Base-by-base conservation (phyloP, 805 yeast species). In the Groenewaldozyma salmanticensis region DNA sequence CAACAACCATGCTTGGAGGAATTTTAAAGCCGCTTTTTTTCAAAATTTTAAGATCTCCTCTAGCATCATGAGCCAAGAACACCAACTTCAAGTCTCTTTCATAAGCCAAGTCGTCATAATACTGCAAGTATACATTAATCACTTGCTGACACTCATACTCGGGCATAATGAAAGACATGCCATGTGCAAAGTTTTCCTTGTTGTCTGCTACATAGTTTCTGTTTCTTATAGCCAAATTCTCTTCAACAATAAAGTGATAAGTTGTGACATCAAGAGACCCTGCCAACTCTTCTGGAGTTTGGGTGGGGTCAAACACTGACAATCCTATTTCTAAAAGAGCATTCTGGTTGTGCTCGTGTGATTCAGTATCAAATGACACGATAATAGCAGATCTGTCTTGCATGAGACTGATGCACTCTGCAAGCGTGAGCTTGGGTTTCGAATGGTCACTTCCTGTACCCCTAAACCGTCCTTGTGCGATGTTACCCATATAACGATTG, bases 31-130 rank as follows among this genome's bases (percentile, higher is more conserved):
- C 77, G 29, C 74, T 44, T 9, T 54, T 49, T 16, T 49, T 49
- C 21, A 80, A 58, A 76, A 78, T 72, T 35, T 54, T 60, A 15
- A 80, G 41, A 52, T 80, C 87, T 13, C 75, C 77, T 15, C 50
- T 45, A 7, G 77, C 61, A 38, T 68, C 69, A 56, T 80, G 88
- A 0, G 85, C 87, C 19, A 79, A 78, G 33, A 77, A 61, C 17
- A 38, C 39, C 7, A 46, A 4, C 6, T 27, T 21, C 11, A 15
- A n/a, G 18, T 33, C 34, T 4, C 24, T 9, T 27, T 33, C 20
- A n/a, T n/a, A 11, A 4, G 43, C 49, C 13, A 31, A 16, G 5
- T 36, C 33, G 19, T 39, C 33, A 16, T 33, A 31, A 16, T 38
- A 18, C 20, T 22, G 36, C 17, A 45, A 16, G 11, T 41, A 29